Conservation (phyloP, 805 yeast genomes). For the Nakazawaea ishiwadae region DNA sequence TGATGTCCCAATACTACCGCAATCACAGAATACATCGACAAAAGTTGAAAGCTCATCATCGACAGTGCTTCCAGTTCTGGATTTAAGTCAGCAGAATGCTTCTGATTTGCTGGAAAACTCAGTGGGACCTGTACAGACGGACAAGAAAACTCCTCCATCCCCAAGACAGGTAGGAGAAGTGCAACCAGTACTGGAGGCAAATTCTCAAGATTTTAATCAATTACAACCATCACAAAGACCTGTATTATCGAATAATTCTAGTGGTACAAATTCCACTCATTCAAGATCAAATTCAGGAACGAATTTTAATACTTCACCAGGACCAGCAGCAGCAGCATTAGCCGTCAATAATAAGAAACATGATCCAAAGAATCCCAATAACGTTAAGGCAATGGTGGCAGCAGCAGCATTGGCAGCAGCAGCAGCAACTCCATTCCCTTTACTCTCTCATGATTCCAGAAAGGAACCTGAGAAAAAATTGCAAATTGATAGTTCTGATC, state of each 20-base stretch:
- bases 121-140: no score
- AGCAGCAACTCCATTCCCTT: slow-evolving; percentile 69
- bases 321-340: slow-evolving; percentile 33
- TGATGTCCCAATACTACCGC: no score
- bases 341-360: slow-evolving; percentile 24
- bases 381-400: slow-evolving; percentile 59
- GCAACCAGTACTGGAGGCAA: no score
- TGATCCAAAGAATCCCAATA: slow-evolving; percentile 17
- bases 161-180: no score
- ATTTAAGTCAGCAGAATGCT: no score
- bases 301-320: slow-evolving; percentile 29
- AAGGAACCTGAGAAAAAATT: slow-evolving; percentile 2
- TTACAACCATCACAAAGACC: neutral
- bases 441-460: slow-evolving; percentile 18
- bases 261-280: slow-evolving; percentile 3
- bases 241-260: neutral
- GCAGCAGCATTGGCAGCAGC: slow-evolving; percentile 85
- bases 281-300: slow-evolving; percentile 12
- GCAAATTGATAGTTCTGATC: neutral
- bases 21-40: no score
- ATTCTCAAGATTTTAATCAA: no score
- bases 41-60: no score
- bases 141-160: no score
- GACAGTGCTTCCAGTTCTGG: no score
- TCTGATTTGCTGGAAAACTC: no score